Conservation (phyloP, 2,329 filamentous ascomycete species). For the Chaetomiaceae sp. region DNA sequence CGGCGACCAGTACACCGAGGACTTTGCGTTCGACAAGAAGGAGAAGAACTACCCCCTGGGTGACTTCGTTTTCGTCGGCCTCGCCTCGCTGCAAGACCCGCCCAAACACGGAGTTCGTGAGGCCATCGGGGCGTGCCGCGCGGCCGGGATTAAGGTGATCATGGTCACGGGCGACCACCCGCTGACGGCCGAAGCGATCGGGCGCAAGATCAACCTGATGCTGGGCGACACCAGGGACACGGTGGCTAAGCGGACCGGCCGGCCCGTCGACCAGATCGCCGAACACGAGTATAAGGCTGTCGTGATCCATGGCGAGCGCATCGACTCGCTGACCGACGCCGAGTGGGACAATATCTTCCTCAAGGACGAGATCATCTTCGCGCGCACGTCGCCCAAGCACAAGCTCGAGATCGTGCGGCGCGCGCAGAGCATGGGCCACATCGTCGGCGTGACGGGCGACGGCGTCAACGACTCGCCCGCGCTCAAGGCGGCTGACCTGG, state of each 20-base stretch:
- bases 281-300: no score
- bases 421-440: slow-evolving; percentile 57
- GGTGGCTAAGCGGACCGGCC: no score
- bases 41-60: no score
- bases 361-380: slow-evolving; percentile 71
- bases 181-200: slow-evolving; percentile 67
- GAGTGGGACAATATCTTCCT: slow-evolving; percentile 62
- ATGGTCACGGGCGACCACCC: slow-evolving; percentile 69
- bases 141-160: slow-evolving; percentile 46
- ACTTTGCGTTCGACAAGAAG: no score
- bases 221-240: no score
- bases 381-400: slow-evolving; percentile 69
- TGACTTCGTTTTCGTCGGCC: slow-evolving; percentile 42
- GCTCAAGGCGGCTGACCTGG: slow-evolving; percentile 71
- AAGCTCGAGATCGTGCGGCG: slow-evolving; percentile 75
- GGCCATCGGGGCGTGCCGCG: slow-evolving; percentile 58
- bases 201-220: no score
- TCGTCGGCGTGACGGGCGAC: slow-evolving; percentile 80
- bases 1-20: no score
- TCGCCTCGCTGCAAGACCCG: slow-evolving; percentile 74
- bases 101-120: slow-evolving; percentile 65
- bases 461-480: slow-evolving; percentile 84
- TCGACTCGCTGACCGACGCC: slow-evolving; percentile 46
- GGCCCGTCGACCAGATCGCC: no score
- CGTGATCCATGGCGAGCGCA: no score